A percentile compares a stretch with the other conserved stretches of the same genome.
phyloP scores from a whole-genome alignment of 2,329 filamentous ascomycete genomes.

The Colletotrichum sojae region DNA sequence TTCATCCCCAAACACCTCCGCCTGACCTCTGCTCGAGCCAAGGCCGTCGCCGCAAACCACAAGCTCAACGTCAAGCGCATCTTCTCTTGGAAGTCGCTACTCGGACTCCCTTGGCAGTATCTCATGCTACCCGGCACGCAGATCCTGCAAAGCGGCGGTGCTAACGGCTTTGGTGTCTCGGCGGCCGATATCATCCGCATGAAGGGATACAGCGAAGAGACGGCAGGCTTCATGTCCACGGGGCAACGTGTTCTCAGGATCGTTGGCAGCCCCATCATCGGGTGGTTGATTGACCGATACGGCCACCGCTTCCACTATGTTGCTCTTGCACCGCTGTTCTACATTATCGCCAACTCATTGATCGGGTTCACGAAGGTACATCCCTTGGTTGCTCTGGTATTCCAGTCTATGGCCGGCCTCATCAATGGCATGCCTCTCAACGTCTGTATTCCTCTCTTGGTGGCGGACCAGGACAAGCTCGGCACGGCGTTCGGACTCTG shows the following conservation, averaged over 20 bases:
- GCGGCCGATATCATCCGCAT: slow-evolving; percentile 45
- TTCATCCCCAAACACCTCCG: slow-evolving; percentile 32
- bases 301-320: slow-evolving; percentile 43
- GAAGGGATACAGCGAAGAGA: slow-evolving; percentile 44
- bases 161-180: slow-evolving; percentile 40
- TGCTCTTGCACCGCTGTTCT: slow-evolving; percentile 41
- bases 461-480: slow-evolving; percentile 43
- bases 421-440: slow-evolving; percentile 44
- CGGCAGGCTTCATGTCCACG: slow-evolving; percentile 43
- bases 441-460: slow-evolving; percentile 43
- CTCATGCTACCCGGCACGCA: slow-evolving; percentile 45
- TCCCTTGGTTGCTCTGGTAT: slow-evolving; percentile 41
- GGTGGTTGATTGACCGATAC: slow-evolving; percentile 41
- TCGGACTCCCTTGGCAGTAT: slow-evolving; percentile 43
- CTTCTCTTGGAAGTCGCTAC: slow-evolving; percentile 42
- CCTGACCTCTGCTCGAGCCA: slow-evolving; percentile 38
- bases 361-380: slow-evolving; percentile 43
- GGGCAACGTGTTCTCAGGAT: slow-evolving; percentile 34
- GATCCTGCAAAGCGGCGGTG: slow-evolving; percentile 43
- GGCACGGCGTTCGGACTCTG: slow-evolving; percentile 45
- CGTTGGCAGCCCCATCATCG: slow-evolving; percentile 35
- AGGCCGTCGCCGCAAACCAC: slow-evolving; percentile 34
- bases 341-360: slow-evolving; percentile 41
- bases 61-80: slow-evolving; percentile 11
- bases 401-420: slow-evolving; percentile 40